These are phyloP conservation scores for Setaria italica DNA, from an alignment of 202 grass and related monocot genomes.

Conservation along the genomic window DNA sequence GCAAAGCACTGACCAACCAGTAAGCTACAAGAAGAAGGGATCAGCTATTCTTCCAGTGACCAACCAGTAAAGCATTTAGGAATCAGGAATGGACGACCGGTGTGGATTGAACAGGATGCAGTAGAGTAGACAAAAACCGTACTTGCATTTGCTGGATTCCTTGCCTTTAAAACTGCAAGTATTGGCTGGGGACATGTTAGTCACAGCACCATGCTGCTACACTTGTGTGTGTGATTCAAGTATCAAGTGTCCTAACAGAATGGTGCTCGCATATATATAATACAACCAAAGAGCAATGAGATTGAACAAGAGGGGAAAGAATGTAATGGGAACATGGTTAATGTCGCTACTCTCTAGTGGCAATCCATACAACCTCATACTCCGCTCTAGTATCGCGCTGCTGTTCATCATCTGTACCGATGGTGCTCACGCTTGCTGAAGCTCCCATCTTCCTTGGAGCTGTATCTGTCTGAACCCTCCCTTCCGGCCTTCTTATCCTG, in stretches of 20 bases:
- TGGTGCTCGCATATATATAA: conserved; percentile 61
- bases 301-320: conserved; percentile 39
- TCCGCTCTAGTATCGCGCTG: conserved; percentile 8
- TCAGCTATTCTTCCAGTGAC: conserved; percentile 33
- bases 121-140: conserved; percentile 26
- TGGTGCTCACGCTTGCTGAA: conserved; percentile 67
- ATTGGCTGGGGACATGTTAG: conserved; percentile 36
- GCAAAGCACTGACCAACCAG: conserved; percentile 30
- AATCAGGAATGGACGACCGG: conserved; percentile 22
- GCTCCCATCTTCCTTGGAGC: conserved; percentile 57
- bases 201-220: conserved; percentile 39
- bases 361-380: conserved; percentile 52
- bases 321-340: conserved; percentile 54
- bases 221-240: conserved; percentile 43
- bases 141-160: conserved; percentile 42
- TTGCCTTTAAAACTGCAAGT: conserved; percentile 22
- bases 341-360: conserved; percentile 54
- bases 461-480: conserved; percentile 55
- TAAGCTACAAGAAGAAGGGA: conserved; percentile 39
- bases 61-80: neutral
- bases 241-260: conserved; percentile 44
- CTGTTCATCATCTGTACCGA: conserved; percentile 51
- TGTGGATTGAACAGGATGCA: conserved; percentile 12
- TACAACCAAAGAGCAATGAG: conserved; percentile 64
- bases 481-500: conserved; percentile 67